A percentile compares a stretch with the other conserved stretches of the same genome.
phyloP scores from a whole-genome alignment of 768 basidiomycete species.

The Russula brevipes region DNA sequence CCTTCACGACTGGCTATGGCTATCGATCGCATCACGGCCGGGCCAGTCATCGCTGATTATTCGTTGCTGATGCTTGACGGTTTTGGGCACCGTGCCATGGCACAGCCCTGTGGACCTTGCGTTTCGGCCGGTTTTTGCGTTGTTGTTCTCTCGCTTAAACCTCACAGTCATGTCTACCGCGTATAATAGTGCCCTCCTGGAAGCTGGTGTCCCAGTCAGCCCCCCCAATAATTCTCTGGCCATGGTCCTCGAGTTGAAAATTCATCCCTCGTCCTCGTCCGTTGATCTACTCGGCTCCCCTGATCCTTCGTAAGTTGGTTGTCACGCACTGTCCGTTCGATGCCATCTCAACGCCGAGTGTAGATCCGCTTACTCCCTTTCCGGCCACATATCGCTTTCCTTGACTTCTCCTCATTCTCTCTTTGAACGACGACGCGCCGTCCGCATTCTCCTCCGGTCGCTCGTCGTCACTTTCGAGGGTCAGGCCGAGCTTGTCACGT shows the following conservation, averaged over 20 bases:
- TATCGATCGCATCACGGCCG: background rate
- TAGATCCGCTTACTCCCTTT: conserved; percentile 86
- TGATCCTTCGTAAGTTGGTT: conserved; percentile 51
- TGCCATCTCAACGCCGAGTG: background rate
- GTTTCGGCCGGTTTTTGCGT: background rate
- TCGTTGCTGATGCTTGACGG: background rate
- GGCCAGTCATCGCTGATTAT: background rate
- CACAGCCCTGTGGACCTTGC: background rate
- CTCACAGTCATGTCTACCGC: background rate
- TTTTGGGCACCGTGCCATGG: background rate
- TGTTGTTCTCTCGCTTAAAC: conserved; percentile 12
- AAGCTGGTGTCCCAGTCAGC: background rate
- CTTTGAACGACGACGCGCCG: conserved; percentile 49
- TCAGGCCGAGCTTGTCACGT: conserved; percentile 68
- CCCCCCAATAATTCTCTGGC: background rate
- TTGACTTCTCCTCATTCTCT: conserved; percentile 53
- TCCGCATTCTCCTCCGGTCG: conserved; percentile 58
- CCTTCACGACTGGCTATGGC: background rate
- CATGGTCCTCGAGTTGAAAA: conserved; percentile 66
- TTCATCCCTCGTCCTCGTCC: conserved; percentile 51
- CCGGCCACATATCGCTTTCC: conserved; percentile 70
- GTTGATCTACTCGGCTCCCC: conserved; percentile 70
- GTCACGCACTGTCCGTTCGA: conserved; percentile 3
- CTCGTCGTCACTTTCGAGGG: conserved; percentile 79
- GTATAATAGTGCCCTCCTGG: background rate